A percentile compares a stretch with the other conserved stretches of the same genome.
Conservation (phyloP, 1,139 yeast genomes). For the Pichia norvegensis region DNA sequence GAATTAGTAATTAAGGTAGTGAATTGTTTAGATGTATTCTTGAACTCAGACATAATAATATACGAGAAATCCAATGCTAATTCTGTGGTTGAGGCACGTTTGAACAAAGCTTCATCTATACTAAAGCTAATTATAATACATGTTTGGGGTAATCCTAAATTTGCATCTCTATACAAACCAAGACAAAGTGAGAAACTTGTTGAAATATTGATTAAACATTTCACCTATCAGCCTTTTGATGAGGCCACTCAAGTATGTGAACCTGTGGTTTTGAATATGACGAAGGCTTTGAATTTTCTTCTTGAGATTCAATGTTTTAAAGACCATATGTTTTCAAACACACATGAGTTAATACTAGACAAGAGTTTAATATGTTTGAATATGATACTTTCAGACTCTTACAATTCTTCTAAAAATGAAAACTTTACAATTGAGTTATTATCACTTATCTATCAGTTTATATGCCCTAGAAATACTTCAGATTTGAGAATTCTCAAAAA, state of each 20-base stretch:
- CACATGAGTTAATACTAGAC: slow-evolving; percentile 29
- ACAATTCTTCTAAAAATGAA: slow-evolving; percentile 14
- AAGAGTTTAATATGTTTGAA: slow-evolving; percentile 26
- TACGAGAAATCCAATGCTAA: slow-evolving; percentile 29
- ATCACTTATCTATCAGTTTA: slow-evolving; percentile 22
- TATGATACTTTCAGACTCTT: slow-evolving; percentile 7
- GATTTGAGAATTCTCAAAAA: slow-evolving; percentile 22
- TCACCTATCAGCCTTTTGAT: slow-evolving; percentile 13
- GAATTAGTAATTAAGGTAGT: slow-evolving; percentile 27
- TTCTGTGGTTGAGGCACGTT: slow-evolving; percentile 33
- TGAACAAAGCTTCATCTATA: slow-evolving; percentile 36
- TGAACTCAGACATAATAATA: slow-evolving; percentile 36
- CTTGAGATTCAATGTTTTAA: slow-evolving; percentile 31
- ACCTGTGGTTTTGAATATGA: slow-evolving; percentile 35
- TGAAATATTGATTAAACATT: slow-evolving; percentile 23
- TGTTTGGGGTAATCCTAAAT: slow-evolving; percentile 13
- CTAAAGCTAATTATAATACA: slow-evolving; percentile 32
- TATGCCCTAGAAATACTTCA: slow-evolving; percentile 30
- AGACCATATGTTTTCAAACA: slow-evolving; percentile 33
- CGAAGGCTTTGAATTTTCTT: slow-evolving; percentile 28
- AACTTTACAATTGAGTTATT: slow-evolving; percentile 29
- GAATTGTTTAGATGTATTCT: slow-evolving; percentile 34
- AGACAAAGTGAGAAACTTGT: slow-evolving; percentile 31
- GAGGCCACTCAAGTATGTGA: slow-evolving; percentile 22
- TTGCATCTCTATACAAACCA: slow-evolving; percentile 28